Percentiles rank a stretch among this genome's conserved stretches.
These are phyloP conservation scores for Podila clonocystis DNA, from an alignment of 192 early-diverging fungal genomes.

Conservation along the genomic window DNA sequence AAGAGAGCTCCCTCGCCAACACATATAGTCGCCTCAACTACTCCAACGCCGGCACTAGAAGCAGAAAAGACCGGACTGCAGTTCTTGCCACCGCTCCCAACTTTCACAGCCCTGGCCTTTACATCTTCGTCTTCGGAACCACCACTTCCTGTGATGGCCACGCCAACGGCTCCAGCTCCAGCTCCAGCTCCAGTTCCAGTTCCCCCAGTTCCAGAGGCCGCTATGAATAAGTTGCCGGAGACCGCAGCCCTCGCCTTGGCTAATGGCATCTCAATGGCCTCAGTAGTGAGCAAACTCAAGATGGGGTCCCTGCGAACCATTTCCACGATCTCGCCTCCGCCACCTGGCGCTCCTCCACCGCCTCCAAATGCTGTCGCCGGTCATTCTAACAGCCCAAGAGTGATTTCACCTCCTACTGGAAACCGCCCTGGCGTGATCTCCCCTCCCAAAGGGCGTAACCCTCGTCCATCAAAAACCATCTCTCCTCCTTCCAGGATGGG, in stretches of 20 bases:
- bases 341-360: conserved; percentile 34
- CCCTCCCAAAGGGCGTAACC: conserved; percentile 10
- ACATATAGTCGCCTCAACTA: neutral
- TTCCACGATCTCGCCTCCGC: conserved; percentile 45
- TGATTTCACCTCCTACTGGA: conserved; percentile 29
- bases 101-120: neutral
- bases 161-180: neutral
- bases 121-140: neutral
- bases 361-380: conserved; percentile 42
- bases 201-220: neutral
- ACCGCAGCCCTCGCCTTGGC: conserved; percentile 17
- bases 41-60: neutral
- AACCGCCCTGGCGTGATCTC: conserved; percentile 10
- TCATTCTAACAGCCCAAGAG: conserved; percentile 38
- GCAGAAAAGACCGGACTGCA: neutral
- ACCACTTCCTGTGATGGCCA: neutral
- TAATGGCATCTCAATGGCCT: conserved; percentile 22
- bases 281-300: conserved; percentile 35
- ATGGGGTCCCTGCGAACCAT: conserved; percentile 24
- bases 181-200: neutral
- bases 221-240: conserved; percentile 26
- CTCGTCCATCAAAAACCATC: conserved; percentile 33
- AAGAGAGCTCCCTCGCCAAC: neutral
- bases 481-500: conserved; percentile 25
- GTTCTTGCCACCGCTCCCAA: neutral